Conservation (phyloP, 495 filamentous ascomycete genomes). For the Penicillium desertorum region DNA sequence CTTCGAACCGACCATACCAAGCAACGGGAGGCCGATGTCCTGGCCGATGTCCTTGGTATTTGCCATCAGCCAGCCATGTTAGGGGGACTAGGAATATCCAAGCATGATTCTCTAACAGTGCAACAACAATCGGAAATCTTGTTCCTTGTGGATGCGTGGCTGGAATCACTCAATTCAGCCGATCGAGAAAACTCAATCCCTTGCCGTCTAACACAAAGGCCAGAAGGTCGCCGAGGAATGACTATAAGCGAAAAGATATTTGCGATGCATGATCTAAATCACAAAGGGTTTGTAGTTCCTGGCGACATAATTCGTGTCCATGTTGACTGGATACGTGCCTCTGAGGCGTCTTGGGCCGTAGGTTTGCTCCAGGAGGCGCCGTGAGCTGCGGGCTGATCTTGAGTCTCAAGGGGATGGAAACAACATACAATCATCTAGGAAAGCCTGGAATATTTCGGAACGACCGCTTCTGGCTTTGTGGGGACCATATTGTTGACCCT, state of each 20-base stretch:
- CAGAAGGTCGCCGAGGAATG: slow-evolving; percentile 36
- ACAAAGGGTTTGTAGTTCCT: slow-evolving; percentile 33
- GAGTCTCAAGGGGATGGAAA: slow-evolving; percentile 36
- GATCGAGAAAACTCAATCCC: slow-evolving; percentile 25
- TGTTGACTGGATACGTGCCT: slow-evolving; percentile 47
- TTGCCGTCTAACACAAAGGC: slow-evolving; percentile 15
- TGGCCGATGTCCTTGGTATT: slow-evolving; percentile 19
- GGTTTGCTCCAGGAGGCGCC: background rate
- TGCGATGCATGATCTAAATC: slow-evolving; percentile 37
- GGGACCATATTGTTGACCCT: slow-evolving; percentile 49
- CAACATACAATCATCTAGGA: slow-evolving; percentile 35
- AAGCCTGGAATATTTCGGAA: slow-evolving; percentile 45
- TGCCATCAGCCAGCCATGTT: slow-evolving; percentile 16
- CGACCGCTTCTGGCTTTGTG: slow-evolving; percentile 50
- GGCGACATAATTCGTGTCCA: slow-evolving; percentile 41
- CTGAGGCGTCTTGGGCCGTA: slow-evolving; percentile 43
- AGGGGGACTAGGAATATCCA: slow-evolving; percentile 22
- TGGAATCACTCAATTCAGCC: slow-evolving; percentile 41
- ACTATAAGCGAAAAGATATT: slow-evolving; percentile 46
- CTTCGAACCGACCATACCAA: slow-evolving; percentile 5
- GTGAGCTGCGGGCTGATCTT: background rate
- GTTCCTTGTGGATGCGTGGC: slow-evolving; percentile 34
- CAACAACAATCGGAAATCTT: slow-evolving; percentile 22
- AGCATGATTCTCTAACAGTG: background rate
- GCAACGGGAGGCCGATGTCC: slow-evolving; percentile 10